Percentiles rank a stretch among this genome's conserved stretches.
phyloP scores from a whole-genome alignment of 2,329 filamentous ascomycete species.

The Alternaria gansuensis region DNA sequence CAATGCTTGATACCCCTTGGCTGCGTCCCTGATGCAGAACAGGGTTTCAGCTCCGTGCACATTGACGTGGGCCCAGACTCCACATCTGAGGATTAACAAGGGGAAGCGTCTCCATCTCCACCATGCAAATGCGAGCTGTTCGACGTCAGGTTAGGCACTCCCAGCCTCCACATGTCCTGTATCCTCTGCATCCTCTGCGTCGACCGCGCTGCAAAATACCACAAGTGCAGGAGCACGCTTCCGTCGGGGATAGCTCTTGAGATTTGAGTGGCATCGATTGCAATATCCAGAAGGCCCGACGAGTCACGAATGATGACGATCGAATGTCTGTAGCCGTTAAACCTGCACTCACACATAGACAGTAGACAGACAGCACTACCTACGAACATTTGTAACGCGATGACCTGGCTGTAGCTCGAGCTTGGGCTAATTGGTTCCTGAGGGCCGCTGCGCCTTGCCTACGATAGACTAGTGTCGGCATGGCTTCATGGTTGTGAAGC shows the following conservation, averaged over 20 bases:
- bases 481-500: not conserved
- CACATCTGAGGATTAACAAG: slow-evolving; percentile 3
- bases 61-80: slow-evolving; percentile 32
- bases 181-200: not conserved
- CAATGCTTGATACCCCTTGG: slow-evolving; percentile 41
- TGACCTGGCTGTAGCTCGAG: not conserved
- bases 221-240: slow-evolving; percentile 1
- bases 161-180: not conserved
- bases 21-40: slow-evolving; percentile 14
- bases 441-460: slow-evolving; percentile 1
- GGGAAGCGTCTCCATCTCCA: slow-evolving; percentile 9
- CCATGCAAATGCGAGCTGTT: slow-evolving; percentile 4
- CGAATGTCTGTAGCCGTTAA: not conserved
- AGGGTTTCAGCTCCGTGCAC: slow-evolving; percentile 29
- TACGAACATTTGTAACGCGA: not conserved
- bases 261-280: not conserved
- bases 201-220: slow-evolving; percentile 1
- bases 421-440: slow-evolving; percentile 1
- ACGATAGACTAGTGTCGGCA: slow-evolving; percentile 2
- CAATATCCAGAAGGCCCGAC: slow-evolving; percentile 5
- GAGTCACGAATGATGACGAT: not conserved
- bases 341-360: not conserved
- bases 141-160: not conserved
- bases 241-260: not conserved
- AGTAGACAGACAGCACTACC: not conserved